Conservation (phyloP, 1,139 yeast genomes). For the Magnusiomyces suaveolens region DNA sequence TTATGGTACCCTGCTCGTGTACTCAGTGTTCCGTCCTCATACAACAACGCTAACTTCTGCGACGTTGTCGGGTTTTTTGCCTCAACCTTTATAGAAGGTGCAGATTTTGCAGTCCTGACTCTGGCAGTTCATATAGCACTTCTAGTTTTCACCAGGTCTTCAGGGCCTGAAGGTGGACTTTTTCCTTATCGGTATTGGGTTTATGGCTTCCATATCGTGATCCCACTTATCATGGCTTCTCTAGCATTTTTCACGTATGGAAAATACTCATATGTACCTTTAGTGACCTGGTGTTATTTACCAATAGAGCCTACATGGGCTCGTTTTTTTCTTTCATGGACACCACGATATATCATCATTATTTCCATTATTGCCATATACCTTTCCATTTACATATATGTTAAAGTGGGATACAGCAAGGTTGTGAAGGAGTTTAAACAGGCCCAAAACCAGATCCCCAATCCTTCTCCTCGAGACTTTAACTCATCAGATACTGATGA, state of each 20-base stretch:
- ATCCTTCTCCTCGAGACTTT: background rate
- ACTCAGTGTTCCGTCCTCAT: conserved; percentile 40
- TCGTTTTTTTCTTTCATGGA: conserved; percentile 69
- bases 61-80: conserved; percentile 80
- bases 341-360: conserved; percentile 63
- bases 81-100: conserved; percentile 75
- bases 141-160: conserved; percentile 46
- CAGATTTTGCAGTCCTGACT: conserved; percentile 72
- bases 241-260: conserved; percentile 52
- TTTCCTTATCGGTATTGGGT: conserved; percentile 51
- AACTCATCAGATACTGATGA: background rate
- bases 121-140: conserved; percentile 79
- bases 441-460: conserved; percentile 19
- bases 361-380: conserved; percentile 56
- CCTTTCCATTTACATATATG: conserved; percentile 63
- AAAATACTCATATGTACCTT: conserved; percentile 26
- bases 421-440: conserved; percentile 25
- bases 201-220: conserved; percentile 47
- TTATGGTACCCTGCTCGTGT: conserved; percentile 63
- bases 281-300: conserved; percentile 73
- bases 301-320: conserved; percentile 71
- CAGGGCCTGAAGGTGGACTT: conserved; percentile 63
- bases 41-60: conserved; percentile 48
- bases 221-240: conserved; percentile 64
- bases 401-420: conserved; percentile 35